Evolutionary conservation across 805 yeast species (phyloP).

Genomic region (Candida koratica): DNA sequence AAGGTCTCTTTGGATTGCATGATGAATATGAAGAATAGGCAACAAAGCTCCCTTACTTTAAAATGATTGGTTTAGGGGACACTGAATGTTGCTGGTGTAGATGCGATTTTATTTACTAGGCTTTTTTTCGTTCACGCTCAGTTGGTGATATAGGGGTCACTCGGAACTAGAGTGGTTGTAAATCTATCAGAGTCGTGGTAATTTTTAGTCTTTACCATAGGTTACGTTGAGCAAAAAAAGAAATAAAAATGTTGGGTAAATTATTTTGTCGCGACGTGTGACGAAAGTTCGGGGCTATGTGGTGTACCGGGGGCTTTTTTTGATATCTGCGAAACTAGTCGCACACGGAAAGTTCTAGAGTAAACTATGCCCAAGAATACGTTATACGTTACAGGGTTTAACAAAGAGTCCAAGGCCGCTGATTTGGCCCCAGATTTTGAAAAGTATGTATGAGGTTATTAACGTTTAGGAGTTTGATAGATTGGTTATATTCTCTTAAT

Average conservation of each 20-base stretch:
- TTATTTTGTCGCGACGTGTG: neutral
- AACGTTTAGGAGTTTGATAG: constrained; percentile 7
- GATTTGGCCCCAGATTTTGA: constrained; percentile 60
- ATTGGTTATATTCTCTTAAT: constrained; percentile 6
- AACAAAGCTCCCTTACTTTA: too few species aligned
- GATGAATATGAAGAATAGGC: too few species aligned
- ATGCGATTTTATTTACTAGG: too few species aligned
- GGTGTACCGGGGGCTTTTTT: constrained; percentile 1
- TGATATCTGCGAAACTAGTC: neutral
- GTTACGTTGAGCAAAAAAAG: constrained; percentile 4
- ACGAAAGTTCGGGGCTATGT: neutral
- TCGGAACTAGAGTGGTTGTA: neutral
- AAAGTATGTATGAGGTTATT: constrained; percentile 42
- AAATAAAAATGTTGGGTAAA: constrained; percentile 7
- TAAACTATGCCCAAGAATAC: constrained; percentile 42
- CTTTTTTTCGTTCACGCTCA: too few species aligned
- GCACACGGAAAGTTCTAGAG: neutral
- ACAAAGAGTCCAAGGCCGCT: constrained; percentile 50
- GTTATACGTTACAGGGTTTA: constrained; percentile 56
- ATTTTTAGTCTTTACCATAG: neutral
- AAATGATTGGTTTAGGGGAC: too few species aligned
- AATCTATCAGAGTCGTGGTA: constrained; percentile 1
- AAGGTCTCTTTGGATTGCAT: constrained; percentile 5
- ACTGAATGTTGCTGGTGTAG: too few species aligned
- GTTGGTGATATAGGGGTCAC: too few species aligned